Evolutionary conservation across 192 early-diverging fungal genomes (phyloP).

Genomic region (Rhizophagus clarus): DNA sequence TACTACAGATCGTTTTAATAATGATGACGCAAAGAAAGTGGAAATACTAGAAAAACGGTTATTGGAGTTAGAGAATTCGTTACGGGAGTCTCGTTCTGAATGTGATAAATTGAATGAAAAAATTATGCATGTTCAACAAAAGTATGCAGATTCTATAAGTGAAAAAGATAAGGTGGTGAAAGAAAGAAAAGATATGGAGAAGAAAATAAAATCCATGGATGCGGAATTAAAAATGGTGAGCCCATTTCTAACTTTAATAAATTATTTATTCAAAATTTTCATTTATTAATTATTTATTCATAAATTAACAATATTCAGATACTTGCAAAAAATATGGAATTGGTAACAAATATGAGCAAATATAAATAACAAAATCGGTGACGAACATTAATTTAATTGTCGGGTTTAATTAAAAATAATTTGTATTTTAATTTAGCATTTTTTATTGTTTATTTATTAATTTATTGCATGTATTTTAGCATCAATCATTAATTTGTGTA

Average conservation of each 20-base stretch:
- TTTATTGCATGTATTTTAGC: too few relatives aligned
- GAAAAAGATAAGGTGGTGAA: constrained; percentile 18
- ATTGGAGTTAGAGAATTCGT: constrained; percentile 1
- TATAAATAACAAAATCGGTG: too few relatives aligned
- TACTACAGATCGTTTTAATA: neutral
- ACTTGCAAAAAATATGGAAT: too few relatives aligned
- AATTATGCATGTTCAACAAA: neutral
- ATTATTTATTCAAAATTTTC: too few relatives aligned
- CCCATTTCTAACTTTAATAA: neutral
- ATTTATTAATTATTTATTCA: too few relatives aligned
- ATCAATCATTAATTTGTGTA: too few relatives aligned
- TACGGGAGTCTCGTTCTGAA: neutral
- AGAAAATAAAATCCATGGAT: neutral
- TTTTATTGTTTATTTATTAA: too few relatives aligned
- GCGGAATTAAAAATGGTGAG: neutral
- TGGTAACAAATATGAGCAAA: too few relatives aligned
- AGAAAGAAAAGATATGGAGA: neutral
- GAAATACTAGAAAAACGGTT: neutral
- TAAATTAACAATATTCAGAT: too few relatives aligned
- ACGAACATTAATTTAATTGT: too few relatives aligned
- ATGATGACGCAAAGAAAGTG: neutral
- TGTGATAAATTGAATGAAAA: constrained; percentile 17
- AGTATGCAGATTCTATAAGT: neutral
- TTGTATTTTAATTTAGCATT: too few relatives aligned
- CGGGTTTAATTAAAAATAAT: too few relatives aligned